Conservation (phyloP, 208 protist species). For the Leishmania guyanensis region DNA sequence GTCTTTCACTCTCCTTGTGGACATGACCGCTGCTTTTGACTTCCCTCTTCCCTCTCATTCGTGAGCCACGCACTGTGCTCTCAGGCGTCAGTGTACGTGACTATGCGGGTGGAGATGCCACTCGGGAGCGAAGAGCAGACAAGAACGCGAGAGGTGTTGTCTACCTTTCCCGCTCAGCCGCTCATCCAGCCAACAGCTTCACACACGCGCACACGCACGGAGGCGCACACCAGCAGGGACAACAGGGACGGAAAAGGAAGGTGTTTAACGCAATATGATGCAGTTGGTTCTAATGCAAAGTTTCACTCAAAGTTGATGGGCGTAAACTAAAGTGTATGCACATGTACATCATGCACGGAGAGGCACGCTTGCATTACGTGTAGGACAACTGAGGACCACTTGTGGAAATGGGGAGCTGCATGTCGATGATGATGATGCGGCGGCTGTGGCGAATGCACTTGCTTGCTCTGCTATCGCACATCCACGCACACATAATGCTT, state of each 20-base stretch:
- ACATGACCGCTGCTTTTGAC: background rate
- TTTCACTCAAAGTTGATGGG: background rate
- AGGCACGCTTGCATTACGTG: background rate
- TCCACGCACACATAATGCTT: background rate
- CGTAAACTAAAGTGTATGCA: background rate
- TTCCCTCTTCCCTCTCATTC: background rate
- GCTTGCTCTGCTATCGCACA: background rate
- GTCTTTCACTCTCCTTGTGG: background rate
- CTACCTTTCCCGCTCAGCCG: background rate
- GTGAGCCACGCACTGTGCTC: background rate
- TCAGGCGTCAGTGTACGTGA: background rate
- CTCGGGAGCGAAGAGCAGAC: background rate
- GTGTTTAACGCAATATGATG: background rate
- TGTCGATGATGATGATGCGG: background rate
- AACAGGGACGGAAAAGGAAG: background rate
- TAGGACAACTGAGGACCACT: background rate
- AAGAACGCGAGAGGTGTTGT: background rate
- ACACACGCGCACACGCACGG: background rate
- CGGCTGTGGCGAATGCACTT: background rate
- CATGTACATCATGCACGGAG: background rate
- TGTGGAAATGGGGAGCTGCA: background rate
- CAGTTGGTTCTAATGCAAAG: background rate
- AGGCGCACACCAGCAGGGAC: background rate
- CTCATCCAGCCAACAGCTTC: background rate
- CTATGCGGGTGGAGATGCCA: background rate